Evolutionary conservation across 352 stramenopile genomes (phyloP), one percentile per base, ranked within the genome.

Genomic region (Globisporangium iwayamae): DNA sequence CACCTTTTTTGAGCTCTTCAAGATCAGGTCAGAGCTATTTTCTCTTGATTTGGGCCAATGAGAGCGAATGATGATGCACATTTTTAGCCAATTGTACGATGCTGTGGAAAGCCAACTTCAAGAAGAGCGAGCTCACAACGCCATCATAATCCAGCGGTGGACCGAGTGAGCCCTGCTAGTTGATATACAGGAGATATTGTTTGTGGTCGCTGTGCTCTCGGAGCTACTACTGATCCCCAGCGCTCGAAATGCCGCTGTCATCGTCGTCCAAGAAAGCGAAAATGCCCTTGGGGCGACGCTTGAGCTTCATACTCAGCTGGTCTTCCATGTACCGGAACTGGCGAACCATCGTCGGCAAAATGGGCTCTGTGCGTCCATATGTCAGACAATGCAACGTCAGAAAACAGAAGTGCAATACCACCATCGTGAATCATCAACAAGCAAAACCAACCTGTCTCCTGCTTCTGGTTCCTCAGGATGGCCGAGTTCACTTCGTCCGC

Each of bases 321-420:
- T 87, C 68, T 39, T 92, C 78, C 81, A 92, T 89, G 45, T 78
- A 92, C 50, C 89, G 81, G 54, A 89, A 90, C 59, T 92, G 83
- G 52, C 80, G 75, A 6, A 90, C 81, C 76, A 90, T 87, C 14
- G 79, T 85, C n/a, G 81, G 81, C 28, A 92, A 64, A 68, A 90
- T 84, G 2, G 83, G 83, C 45, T 92, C 83, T 92, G 18, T 52
- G 39, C 32, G 36, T n/a, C n/a, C 25, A 62, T 32, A n/a, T 60
- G 64, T 59, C 38, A 53, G 34, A 16, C 58, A 18, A 18, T 56
- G 36, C 4, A n/a, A 8, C 32, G 41, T 53, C 13, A 65, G 7
- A 13, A 39, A 36, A 13, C 6, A 45, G 25, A 14, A 45, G 52
- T 18, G n/a, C 9, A 52, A 61, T 4, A 5, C 41, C 41, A 47